A percentile compares a stretch with the other conserved stretches of the same genome.
Conservation (phyloP, 352 stramenopile genomes). For the Globisporangium canariense region DNA sequence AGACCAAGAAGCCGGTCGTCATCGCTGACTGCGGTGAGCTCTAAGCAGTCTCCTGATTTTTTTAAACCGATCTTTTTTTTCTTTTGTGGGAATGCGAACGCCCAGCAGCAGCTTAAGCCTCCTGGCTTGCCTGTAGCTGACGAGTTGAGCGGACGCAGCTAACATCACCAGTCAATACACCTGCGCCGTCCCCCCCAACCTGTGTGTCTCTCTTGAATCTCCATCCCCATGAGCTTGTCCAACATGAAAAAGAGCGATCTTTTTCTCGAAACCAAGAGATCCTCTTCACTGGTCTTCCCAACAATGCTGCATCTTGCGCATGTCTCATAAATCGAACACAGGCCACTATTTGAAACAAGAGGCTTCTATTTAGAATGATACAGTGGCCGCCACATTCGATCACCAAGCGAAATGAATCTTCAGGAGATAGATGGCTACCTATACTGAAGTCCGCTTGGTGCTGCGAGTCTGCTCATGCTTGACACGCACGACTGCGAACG, state of each 20-base stretch:
- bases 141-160: slow-evolving; percentile 4
- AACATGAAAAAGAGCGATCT: neutral
- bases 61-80: slow-evolving; percentile 4
- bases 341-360: neutral
- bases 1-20: slow-evolving; percentile 88
- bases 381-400: neutral
- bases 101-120: neutral
- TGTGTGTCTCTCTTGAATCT: neutral
- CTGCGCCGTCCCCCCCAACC: neutral
- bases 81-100: slow-evolving; percentile 1
- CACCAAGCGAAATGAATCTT: neutral
- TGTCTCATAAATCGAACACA: neutral
- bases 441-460: slow-evolving; percentile 4
- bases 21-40: slow-evolving; percentile 96
- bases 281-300: neutral
- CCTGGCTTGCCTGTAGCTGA: neutral
- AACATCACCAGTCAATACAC: slow-evolving; percentile 2
- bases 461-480: slow-evolving; percentile 9
- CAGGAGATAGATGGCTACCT: neutral
- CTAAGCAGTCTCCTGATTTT: slow-evolving; percentile 25
- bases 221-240: neutral
- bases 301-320: neutral
- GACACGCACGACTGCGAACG: slow-evolving; percentile 7
- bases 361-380: neutral
- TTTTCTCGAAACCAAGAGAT: neutral